phyloP scores from a whole-genome alignment of 352 stramenopile species.

The Globisporangium yorkense region DNA sequence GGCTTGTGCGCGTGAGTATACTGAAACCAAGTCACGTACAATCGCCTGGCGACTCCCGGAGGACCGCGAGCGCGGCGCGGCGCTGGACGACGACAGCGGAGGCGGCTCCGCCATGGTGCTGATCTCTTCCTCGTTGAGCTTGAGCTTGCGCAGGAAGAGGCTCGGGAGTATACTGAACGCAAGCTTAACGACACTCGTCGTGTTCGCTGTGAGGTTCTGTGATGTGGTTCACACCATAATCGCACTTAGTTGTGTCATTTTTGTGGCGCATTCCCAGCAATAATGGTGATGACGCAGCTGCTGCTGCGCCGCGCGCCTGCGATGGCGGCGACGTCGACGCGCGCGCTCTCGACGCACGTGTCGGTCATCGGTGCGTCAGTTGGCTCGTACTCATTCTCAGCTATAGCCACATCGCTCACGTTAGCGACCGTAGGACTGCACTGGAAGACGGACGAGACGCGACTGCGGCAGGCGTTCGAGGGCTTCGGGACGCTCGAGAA shows the following conservation, averaged over 20 bases:
- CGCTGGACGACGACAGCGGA: not conserved
- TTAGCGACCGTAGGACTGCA: constrained; percentile 39
- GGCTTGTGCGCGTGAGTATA: not conserved
- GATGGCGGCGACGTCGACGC: not conserved
- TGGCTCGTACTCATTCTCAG: not conserved
- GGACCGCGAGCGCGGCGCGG: constrained; percentile 8
- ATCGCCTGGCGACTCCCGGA: constrained; percentile 23
- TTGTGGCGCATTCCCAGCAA: not conserved
- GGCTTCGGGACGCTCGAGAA: constrained; percentile 50
- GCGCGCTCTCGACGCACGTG: constrained; percentile 39
- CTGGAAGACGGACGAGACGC: constrained; percentile 79
- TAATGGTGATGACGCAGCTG: not conserved
- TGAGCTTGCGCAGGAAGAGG: too few species aligned
- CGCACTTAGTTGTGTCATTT: not conserved
- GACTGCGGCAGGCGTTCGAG: constrained; percentile 50
- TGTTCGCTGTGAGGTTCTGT: not conserved
- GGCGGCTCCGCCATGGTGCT: not conserved
- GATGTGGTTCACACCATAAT: not conserved
- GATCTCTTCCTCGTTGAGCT: not conserved
- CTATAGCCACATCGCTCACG: not conserved
- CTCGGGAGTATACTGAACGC: not conserved
- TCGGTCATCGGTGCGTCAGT: constrained; percentile 41
- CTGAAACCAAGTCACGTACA: constrained; percentile 13
- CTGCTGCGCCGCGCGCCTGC: not conserved
- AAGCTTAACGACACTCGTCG: not conserved